A percentile compares a stretch with the other conserved stretches of the same genome.
Evolutionary conservation across 2,329 filamentous ascomycete genomes (phyloP).

Genomic region (Exophiala bonariae): DNA sequence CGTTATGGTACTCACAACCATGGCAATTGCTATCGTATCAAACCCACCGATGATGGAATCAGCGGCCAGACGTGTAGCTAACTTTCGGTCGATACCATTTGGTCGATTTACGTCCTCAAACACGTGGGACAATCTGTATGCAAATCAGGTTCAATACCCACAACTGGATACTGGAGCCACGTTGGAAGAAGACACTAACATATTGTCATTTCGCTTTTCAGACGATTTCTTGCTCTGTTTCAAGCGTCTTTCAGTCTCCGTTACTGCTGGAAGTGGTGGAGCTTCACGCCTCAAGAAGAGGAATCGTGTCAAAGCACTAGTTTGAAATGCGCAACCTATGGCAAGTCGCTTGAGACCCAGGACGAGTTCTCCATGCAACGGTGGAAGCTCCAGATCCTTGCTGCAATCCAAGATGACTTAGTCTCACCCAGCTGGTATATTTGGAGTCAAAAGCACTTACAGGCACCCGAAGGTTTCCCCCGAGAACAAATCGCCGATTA

Average conservation of each 20-base stretch:
- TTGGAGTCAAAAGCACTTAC: slow-evolving; percentile 18
- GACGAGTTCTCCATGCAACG: slow-evolving; percentile 29
- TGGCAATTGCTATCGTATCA: slow-evolving; percentile 28
- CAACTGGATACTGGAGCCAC: too few species aligned
- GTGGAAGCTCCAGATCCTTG: not conserved
- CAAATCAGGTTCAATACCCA: too few species aligned
- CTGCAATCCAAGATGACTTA: not conserved
- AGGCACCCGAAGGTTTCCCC: slow-evolving; percentile 35
- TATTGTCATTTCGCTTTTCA: not conserved
- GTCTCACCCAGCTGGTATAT: too few species aligned
- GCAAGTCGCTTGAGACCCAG: not conserved
- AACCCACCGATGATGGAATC: slow-evolving; percentile 36
- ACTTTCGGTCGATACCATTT: slow-evolving; percentile 35
- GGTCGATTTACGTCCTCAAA: not conserved
- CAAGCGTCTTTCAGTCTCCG: slow-evolving; percentile 21
- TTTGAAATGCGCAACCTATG: slow-evolving; percentile 13
- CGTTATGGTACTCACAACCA: slow-evolving; percentile 46
- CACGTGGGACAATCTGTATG: not conserved
- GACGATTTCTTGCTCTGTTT: slow-evolving; percentile 30
- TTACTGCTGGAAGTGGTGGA: slow-evolving; percentile 4
- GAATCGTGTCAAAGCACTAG: slow-evolving; percentile 10
- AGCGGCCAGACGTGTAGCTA: slow-evolving; percentile 33
- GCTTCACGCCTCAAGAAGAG: slow-evolving; percentile 20
- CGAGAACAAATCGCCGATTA: slow-evolving; percentile 35
- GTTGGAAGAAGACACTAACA: not conserved